Conservation (phyloP, 31 red algal species). For the Endocladia muricata region DNA sequence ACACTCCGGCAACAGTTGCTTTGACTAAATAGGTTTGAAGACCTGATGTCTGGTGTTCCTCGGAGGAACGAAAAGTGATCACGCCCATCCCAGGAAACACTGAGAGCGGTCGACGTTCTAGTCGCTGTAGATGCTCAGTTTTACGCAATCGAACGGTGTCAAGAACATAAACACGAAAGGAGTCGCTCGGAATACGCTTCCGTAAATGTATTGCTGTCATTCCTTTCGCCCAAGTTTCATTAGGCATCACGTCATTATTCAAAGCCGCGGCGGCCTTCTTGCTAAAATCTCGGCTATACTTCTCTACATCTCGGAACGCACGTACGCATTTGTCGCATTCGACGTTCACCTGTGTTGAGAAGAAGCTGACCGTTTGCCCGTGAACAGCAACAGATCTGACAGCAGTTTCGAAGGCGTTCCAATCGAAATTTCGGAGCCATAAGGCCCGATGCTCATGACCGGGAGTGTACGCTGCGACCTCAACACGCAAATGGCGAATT, state of each 20-base stretch:
- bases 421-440: slow-evolving; percentile 48
- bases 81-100: slow-evolving; percentile 61
- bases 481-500: slow-evolving; percentile 21
- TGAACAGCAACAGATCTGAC: slow-evolving; percentile 28
- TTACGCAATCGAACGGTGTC: slow-evolving; percentile 30
- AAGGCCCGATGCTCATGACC: slow-evolving; percentile 45
- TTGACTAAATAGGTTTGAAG: slow-evolving; percentile 31
- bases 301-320: slow-evolving; percentile 43
- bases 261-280: slow-evolving; percentile 24
- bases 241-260: slow-evolving; percentile 26
- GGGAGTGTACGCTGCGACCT: slow-evolving; percentile 51
- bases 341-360: slow-evolving; percentile 40
- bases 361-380: slow-evolving; percentile 40
- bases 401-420: slow-evolving; percentile 41
- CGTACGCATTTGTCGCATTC: slow-evolving; percentile 35
- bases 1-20: slow-evolving; percentile 48
- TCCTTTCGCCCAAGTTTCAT: slow-evolving; percentile 30
- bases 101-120: slow-evolving; percentile 29
- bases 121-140: slow-evolving; percentile 14
- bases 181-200: slow-evolving; percentile 21
- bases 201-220: not conserved
- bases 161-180: slow-evolving; percentile 57
- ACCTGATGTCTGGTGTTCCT: slow-evolving; percentile 5
- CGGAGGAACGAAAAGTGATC: slow-evolving; percentile 45
- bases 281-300: slow-evolving; percentile 23